Evolutionary conservation across 2,329 filamentous ascomycete species (phyloP).

Genomic region (Fusarium graminum): DNA sequence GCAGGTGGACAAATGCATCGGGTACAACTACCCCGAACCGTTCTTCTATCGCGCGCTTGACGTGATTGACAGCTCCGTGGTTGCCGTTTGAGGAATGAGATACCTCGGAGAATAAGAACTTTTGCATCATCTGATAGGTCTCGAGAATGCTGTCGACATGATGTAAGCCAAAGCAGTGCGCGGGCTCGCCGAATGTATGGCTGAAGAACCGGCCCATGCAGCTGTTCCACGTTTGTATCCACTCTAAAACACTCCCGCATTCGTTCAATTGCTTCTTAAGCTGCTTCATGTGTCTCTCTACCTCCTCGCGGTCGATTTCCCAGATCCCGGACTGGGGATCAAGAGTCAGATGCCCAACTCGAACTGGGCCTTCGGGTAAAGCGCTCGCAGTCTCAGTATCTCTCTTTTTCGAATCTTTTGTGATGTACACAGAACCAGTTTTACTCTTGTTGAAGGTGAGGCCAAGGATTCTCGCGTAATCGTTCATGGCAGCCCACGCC

Average conservation of each 20-base stretch:
- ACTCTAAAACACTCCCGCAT: slow-evolving; percentile 4
- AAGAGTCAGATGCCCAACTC: slow-evolving; percentile 1
- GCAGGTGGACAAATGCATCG: neutral
- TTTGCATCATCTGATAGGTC: slow-evolving; percentile 2
- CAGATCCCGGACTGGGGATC: neutral
- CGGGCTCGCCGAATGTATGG: slow-evolving; percentile 11
- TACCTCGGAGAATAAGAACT: neutral
- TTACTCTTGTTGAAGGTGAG: neutral
- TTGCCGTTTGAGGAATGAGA: neutral
- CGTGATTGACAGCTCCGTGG: neutral
- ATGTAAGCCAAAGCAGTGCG: slow-evolving; percentile 1
- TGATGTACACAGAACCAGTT: slow-evolving; percentile 5
- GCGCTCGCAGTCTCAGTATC: neutral
- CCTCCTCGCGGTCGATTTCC: neutral
- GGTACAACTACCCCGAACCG: slow-evolving; percentile 3
- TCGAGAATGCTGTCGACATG: slow-evolving; percentile 8
- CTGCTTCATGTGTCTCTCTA: neutral
- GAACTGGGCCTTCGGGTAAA: neutral
- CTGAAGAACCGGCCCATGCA: slow-evolving; percentile 7
- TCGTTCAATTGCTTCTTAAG: neutral
- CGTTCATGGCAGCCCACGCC: slow-evolving; percentile 6
- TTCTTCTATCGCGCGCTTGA: neutral
- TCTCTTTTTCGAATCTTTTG: fast-evolving
- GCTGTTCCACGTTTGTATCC: slow-evolving; percentile 6
- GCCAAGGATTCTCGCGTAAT: neutral